These are phyloP conservation scores for Russula dissimulans DNA, from an alignment of 768 basidiomycete genomes.

Conservation along the genomic window DNA sequence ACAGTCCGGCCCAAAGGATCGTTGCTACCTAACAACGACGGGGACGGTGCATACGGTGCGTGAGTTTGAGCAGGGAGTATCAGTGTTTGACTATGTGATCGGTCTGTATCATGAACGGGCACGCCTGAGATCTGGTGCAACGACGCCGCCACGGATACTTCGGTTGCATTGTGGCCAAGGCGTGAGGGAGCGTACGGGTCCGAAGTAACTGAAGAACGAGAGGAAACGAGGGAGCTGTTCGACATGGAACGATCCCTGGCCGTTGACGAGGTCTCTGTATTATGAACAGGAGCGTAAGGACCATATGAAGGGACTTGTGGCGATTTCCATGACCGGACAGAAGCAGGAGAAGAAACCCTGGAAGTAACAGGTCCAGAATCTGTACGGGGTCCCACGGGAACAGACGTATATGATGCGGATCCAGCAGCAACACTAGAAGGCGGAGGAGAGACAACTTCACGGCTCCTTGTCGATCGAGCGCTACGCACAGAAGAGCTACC, in stretches of 20 bases:
- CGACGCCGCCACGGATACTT: background rate
- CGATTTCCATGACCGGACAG: slow-evolving; percentile 14
- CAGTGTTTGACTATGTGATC: slow-evolving; percentile 20
- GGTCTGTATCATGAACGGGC: slow-evolving; percentile 7
- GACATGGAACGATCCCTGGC: slow-evolving; percentile 33
- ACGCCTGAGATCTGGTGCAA: slow-evolving; percentile 5
- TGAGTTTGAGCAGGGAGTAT: slow-evolving; percentile 31
- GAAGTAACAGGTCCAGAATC: slow-evolving; percentile 5
- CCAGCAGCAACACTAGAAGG: slow-evolving; percentile 6
- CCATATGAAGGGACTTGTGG: slow-evolving; percentile 13
- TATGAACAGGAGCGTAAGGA: slow-evolving; percentile 19
- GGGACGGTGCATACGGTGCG: slow-evolving; percentile 71
- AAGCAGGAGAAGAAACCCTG: slow-evolving; percentile 20
- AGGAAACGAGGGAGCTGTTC: slow-evolving; percentile 36
- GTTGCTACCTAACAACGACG: slow-evolving; percentile 72
- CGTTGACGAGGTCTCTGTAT: background rate
- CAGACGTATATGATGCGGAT: slow-evolving; percentile 19
- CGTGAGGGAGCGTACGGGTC: slow-evolving; percentile 32
- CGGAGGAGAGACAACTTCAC: slow-evolving; percentile 7
- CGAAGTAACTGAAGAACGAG: slow-evolving; percentile 23
- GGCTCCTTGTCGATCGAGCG: slow-evolving; percentile 6
- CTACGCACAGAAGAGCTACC: slow-evolving; percentile 11
- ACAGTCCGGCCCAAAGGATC: slow-evolving; percentile 72
- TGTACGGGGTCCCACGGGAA: slow-evolving; percentile 21
- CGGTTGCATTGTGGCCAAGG: slow-evolving; percentile 18